A percentile compares a stretch with the other conserved stretches of the same genome.
Evolutionary conservation across 768 basidiomycete species (phyloP).

Genomic region (Russula foetens): DNA sequence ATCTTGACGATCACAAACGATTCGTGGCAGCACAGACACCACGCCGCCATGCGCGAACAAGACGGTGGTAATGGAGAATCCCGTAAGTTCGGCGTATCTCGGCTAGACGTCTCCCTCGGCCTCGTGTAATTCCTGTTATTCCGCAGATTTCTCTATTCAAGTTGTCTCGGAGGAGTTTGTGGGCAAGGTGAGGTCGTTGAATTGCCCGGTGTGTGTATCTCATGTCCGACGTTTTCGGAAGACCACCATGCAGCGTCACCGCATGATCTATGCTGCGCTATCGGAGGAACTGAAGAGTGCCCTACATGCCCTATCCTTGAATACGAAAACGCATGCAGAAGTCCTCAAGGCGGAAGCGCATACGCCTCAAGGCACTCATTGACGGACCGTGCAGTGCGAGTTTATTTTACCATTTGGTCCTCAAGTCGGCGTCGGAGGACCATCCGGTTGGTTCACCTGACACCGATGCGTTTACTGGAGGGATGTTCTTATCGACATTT

Average conservation of each 20-base stretch:
- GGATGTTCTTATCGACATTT: not conserved
- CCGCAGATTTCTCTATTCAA: slow-evolving; percentile 65
- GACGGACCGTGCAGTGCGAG: not conserved
- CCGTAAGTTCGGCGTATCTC: slow-evolving; percentile 43
- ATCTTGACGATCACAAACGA: slow-evolving; percentile 68
- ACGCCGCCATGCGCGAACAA: slow-evolving; percentile 69
- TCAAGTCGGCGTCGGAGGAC: not conserved
- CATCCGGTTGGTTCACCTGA: not conserved
- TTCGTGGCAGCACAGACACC: slow-evolving; percentile 80
- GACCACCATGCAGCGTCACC: slow-evolving; percentile 75
- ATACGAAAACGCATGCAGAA: slow-evolving; percentile 62
- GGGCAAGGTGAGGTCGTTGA: slow-evolving; percentile 49
- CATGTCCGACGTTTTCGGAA: slow-evolving; percentile 25
- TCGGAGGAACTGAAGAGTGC: slow-evolving; percentile 64
- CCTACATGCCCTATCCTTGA: slow-evolving; percentile 69
- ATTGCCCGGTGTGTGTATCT: not conserved
- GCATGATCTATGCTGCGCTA: slow-evolving; percentile 66
- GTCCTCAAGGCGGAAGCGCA: slow-evolving; percentile 17
- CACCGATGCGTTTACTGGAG: not conserved
- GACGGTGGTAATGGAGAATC: slow-evolving; percentile 68
- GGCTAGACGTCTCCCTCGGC: slow-evolving; percentile 1
- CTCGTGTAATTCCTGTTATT: not conserved
- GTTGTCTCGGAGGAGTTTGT: slow-evolving; percentile 66
- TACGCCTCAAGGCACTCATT: slow-evolving; percentile 15
- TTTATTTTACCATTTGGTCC: not conserved